These are phyloP conservation scores for Plenodomus lindquistii DNA, from an alignment of 2,329 filamentous ascomycete genomes.

Conservation along the genomic window DNA sequence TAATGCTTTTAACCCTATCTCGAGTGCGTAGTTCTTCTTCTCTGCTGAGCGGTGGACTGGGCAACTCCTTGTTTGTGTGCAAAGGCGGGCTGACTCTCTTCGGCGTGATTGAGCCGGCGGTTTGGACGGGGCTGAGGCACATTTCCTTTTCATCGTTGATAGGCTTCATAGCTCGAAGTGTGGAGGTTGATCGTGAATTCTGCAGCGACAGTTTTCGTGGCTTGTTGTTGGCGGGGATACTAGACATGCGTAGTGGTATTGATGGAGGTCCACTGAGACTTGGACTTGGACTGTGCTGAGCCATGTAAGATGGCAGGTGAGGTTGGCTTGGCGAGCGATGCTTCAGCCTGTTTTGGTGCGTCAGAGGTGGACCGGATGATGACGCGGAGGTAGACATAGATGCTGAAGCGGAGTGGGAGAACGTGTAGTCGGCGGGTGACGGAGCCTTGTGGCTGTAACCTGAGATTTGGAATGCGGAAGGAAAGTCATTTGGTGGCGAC, in stretches of 20 bases:
- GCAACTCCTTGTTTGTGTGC: constrained; percentile 39
- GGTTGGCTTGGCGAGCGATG: constrained; percentile 26
- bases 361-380: background rate
- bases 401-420: constrained; percentile 28
- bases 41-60: constrained; percentile 25
- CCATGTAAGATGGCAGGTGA: constrained; percentile 20
- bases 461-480: constrained; percentile 14
- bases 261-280: constrained; percentile 21
- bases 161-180: constrained; percentile 7
- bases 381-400: constrained; percentile 14
- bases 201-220: constrained; percentile 40
- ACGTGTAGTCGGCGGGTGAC: background rate
- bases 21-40: constrained; percentile 20
- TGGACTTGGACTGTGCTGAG: constrained; percentile 9
- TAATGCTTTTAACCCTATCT: constrained; percentile 12
- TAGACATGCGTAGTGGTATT: constrained; percentile 41
- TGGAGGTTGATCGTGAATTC: constrained; percentile 19
- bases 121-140: constrained; percentile 1
- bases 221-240: constrained; percentile 36
- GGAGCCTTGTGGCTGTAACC: constrained; percentile 14
- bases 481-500: constrained; percentile 15
- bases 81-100: constrained; percentile 24
- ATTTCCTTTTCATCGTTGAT: constrained; percentile 22
- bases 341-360: constrained; percentile 9
- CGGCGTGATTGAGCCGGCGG: constrained; percentile 10